phyloP scores from a whole-genome alignment of 2,329 filamentous ascomycete genomes.

The Stemphylium vesicarium region DNA sequence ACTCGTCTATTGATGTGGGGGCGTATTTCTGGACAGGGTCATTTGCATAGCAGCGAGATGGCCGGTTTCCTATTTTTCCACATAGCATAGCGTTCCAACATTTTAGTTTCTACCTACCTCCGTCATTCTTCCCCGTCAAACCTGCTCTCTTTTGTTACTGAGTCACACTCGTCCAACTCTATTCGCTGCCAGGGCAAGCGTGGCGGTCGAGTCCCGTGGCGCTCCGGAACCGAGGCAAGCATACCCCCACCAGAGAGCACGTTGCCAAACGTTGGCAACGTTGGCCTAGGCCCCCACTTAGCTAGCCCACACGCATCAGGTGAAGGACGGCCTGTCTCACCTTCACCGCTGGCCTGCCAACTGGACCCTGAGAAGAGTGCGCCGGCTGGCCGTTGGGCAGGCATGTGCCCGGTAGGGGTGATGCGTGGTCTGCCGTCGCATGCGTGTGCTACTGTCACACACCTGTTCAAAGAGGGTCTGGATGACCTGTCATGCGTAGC shows the following conservation, averaged over 20 bases:
- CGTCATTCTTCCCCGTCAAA: background rate
- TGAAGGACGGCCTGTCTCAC: constrained; percentile 16
- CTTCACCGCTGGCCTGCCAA: constrained; percentile 8
- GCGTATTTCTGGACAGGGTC: background rate
- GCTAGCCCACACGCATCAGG: constrained; percentile 7
- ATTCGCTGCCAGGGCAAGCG: background rate
- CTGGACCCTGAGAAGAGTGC: constrained; percentile 3
- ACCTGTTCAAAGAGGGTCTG: constrained; percentile 1
- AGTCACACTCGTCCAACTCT: background rate
- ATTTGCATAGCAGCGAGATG: background rate
- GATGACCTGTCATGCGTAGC: constrained; percentile 11
- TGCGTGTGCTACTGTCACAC: constrained; percentile 15
- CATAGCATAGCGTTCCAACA: constrained; percentile 2
- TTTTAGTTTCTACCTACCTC: background rate
- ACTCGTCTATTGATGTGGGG: constrained; percentile 7
- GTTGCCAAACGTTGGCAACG: constrained; percentile 1
- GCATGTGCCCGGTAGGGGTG: constrained; percentile 5
- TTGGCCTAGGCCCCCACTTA: background rate
- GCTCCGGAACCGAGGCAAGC: background rate
- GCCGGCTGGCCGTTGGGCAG: background rate
- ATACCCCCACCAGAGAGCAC: constrained; percentile 1
- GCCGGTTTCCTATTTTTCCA: background rate
- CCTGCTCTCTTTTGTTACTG: background rate
- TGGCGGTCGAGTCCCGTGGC: constrained; percentile 5
- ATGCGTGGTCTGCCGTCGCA: background rate